Percentiles rank a stretch among this genome's conserved stretches.
Evolutionary conservation across 805 yeast species (phyloP).

Genomic region (Komagataella populi): DNA sequence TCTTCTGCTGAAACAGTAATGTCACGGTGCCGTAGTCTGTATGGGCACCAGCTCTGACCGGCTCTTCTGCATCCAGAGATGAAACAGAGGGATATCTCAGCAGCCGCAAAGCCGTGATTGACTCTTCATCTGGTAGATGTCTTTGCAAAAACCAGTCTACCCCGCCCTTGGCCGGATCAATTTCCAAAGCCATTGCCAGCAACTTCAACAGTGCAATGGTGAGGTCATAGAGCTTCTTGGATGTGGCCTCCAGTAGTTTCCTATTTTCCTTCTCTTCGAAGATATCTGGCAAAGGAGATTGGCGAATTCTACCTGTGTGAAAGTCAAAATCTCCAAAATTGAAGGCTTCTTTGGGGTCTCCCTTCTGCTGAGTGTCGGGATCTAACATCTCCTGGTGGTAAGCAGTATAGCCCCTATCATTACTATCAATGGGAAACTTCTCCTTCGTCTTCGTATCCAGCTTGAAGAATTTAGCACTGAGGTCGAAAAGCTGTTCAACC

Average conservation of each 20-base stretch:
- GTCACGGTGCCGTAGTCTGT: slow-evolving; percentile 77
- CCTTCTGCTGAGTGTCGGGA: slow-evolving; percentile 17
- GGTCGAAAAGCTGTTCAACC: slow-evolving; percentile 19
- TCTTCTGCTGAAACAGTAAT: slow-evolving; percentile 53
- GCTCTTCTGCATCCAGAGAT: slow-evolving; percentile 28
- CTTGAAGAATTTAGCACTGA: slow-evolving; percentile 17
- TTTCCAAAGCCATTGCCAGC: slow-evolving; percentile 48
- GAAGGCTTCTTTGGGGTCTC: slow-evolving; percentile 43
- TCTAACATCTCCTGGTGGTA: slow-evolving; percentile 34
- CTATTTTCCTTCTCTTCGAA: slow-evolving; percentile 29
- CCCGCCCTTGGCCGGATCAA: slow-evolving; percentile 40
- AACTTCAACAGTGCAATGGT: slow-evolving; percentile 36
- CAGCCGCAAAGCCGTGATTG: slow-evolving; percentile 59
- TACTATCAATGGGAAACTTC: slow-evolving; percentile 32
- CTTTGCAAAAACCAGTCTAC: slow-evolving; percentile 50
- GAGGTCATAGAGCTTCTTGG: slow-evolving; percentile 33
- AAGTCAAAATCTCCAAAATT: slow-evolving; percentile 48
- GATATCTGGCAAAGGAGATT: slow-evolving; percentile 34
- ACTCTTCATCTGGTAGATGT: slow-evolving; percentile 32
- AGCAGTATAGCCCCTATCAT: slow-evolving; percentile 30
- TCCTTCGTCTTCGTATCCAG: slow-evolving; percentile 37
- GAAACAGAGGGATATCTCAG: slow-evolving; percentile 57
- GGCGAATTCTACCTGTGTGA: slow-evolving; percentile 27
- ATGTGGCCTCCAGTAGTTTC: slow-evolving; percentile 23
- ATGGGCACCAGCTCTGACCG: slow-evolving; percentile 72